Base-by-base conservation (phyloP, 2,329 filamentous ascomycete species). In the Kalmusia sp. region DNA sequence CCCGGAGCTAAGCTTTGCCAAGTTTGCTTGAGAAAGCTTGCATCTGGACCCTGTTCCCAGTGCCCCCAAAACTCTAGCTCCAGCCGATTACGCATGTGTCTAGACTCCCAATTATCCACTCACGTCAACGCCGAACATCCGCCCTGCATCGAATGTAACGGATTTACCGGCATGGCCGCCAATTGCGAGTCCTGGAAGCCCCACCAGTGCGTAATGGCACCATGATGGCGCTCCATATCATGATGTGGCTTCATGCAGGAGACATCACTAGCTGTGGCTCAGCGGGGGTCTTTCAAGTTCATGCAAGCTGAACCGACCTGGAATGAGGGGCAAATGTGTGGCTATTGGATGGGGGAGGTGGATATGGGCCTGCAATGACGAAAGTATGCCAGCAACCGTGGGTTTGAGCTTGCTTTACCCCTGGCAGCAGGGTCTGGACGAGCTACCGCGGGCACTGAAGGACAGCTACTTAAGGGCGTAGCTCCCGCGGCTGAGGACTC, bases 1-100 rank as follows among this genome's bases (percentile, higher is more conserved):
- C 17, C 31, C 19, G 14, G 22, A 37, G 57, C 58, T 59, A 69
- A 71, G 67, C 68, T 59, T 68, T 65, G 56, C 64, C 63, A 67
- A 69, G 65, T 50, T 59, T 63, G 61, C 64, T 69, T 67, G 40
- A 43, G 43, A 39, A 59, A 52, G 57, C 57, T 55, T 49, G 38
- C 44, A 47, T 55, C 41, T 21, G 28, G 14, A 12, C 28, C 51
- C 39, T 35, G 40, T 34, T 31, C 38, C 52, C 22, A 41, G 41
- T 48, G 40, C 34, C 35, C 24, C 47, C 35, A 40, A 37, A 45
- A 46, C 24, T 40, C 43, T 51, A 49, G 40, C 51, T 27, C 52
- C 37, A 50, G 17, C 47, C 21, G 49, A 64, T 65, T 66, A 65
- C 66, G 67, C 63, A 68, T 51, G 58, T 63, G 31, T 58, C 63